These are phyloP conservation scores for Takakia lepidozioides DNA, from an alignment of 225 moss, liverwort and hornwort genomes.

Conservation along the genomic window DNA sequence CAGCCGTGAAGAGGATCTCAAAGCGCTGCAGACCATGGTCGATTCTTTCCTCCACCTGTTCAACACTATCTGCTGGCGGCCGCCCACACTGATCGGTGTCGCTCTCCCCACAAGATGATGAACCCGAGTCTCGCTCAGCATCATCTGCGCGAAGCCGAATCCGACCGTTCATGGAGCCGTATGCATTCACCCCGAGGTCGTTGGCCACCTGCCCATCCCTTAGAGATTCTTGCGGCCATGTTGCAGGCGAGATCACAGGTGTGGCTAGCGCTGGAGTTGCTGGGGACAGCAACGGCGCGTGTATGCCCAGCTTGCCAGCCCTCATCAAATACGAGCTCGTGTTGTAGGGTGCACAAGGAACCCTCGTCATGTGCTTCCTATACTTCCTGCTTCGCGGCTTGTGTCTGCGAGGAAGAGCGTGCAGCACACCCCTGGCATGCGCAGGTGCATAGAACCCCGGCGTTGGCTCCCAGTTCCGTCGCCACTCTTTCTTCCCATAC, in stretches of 20 bases:
- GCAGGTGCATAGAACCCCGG: conserved; percentile 21
- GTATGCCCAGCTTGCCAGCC: conserved; percentile 67
- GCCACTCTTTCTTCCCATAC: too few relatives aligned
- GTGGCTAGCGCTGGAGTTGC: conserved; percentile 43
- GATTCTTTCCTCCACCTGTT: conserved; percentile 57
- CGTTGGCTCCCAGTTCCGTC: too few relatives aligned
- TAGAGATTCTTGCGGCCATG: conserved; percentile 41
- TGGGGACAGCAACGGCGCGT: conserved; percentile 61
- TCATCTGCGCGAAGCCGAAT: conserved; percentile 52
- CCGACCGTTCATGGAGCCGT: conserved; percentile 56
- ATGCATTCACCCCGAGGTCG: conserved; percentile 55
- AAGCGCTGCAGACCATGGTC: conserved; percentile 54
- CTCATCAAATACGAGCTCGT: conserved; percentile 71
- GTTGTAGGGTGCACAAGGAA: conserved; percentile 61
- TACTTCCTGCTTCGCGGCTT: conserved; percentile 37
- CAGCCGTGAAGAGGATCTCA: conserved; percentile 39
- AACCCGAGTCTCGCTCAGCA: conserved; percentile 35
- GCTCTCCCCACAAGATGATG: conserved; percentile 40
- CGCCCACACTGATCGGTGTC: conserved; percentile 37
- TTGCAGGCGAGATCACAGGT: conserved; percentile 48
- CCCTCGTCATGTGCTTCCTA: conserved; percentile 38
- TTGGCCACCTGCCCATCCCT: conserved; percentile 51
- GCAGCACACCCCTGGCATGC: conserved; percentile 18
- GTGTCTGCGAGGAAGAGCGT: conserved; percentile 30
- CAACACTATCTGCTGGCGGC: conserved; percentile 37